Base-by-base conservation (phyloP, 441 rosid species). In the Breynia disticha region DNA sequence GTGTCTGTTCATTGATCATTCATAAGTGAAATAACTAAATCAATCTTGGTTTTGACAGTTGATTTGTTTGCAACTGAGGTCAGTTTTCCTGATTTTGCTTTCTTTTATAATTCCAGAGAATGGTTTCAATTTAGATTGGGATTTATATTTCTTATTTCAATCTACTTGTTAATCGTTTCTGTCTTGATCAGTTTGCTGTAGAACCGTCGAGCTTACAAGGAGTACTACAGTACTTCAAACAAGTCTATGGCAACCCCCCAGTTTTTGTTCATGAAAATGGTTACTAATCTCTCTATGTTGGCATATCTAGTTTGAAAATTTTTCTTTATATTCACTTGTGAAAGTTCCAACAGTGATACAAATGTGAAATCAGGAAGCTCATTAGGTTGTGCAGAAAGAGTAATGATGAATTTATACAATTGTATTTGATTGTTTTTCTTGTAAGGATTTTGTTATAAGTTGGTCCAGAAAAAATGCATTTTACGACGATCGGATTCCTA, bases 261-360 rank as follows among this genome's bases (percentile, higher is more conserved):
- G 47, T 84, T 21, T 81, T 77, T 70, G 76, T 86, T 54, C 76
- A 80, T 50, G 90, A 89, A 74, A 89, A 89, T 52, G 97, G 87
- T 90, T 38, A 55, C 59, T 52, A 43, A 54, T 50, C 32, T 24
- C 32, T 24, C 32, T 24, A 3, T 24, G 4, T 24, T n/a, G n/a
- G 32, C 3, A 24, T 7, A 2, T 24, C 7, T 24, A 24, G 7
- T 24, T 24, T 24, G 32, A 24, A 24, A 24, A 7, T 28, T 39
- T 46, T 51, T 49, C 4, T 50, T 7, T 24, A 24, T 7, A 24
- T 3, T 24, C 32, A 24, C 3, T 7, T 7, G 32, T 24, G 3
- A 24, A 24, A n/a, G n/a, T n/a, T n/a, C n/a, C n/a, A n/a, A 2
- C 7, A 24, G 32, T 24, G 32, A 24, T 24, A 24, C 7, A 24